phyloP scores from a whole-genome alignment of 2,329 filamentous ascomycete genomes.

The Pseudofabraea citricarpa region DNA sequence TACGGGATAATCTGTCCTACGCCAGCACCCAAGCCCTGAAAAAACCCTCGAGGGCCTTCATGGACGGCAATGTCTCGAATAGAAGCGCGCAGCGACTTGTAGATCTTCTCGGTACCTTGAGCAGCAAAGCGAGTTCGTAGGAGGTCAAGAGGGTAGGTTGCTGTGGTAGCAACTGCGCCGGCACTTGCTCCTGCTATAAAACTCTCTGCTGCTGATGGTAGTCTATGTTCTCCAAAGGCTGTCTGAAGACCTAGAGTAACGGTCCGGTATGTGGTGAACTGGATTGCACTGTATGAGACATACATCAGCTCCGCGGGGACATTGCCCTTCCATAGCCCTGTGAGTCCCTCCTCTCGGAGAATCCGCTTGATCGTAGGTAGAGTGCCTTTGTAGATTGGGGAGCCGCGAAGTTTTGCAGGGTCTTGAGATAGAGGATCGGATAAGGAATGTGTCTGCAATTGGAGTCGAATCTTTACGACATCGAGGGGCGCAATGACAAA shows the following conservation, averaged over 20 bases:
- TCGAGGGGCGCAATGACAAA: slow-evolving; percentile 95
- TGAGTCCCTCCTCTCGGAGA: slow-evolving; percentile 73
- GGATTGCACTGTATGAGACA: slow-evolving; percentile 80
- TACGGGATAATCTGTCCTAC: slow-evolving; percentile 88
- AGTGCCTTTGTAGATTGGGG: slow-evolving; percentile 67
- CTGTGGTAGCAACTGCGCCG: slow-evolving; percentile 74
- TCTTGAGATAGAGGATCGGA: slow-evolving; percentile 63
- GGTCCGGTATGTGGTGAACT: slow-evolving; percentile 85
- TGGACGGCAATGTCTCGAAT: slow-evolving; percentile 66
- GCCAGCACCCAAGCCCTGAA: slow-evolving; percentile 77
- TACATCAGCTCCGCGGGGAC: slow-evolving; percentile 94
- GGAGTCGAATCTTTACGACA: slow-evolving; percentile 95
- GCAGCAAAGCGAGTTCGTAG: slow-evolving; percentile 95
- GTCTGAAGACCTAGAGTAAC: slow-evolving; percentile 59
- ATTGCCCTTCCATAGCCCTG: slow-evolving; percentile 95
- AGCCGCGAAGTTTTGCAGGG: slow-evolving; percentile 35
- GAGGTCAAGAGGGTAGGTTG: slow-evolving; percentile 90
- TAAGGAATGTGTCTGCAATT: slow-evolving; percentile 78
- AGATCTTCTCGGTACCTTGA: slow-evolving; percentile 78
- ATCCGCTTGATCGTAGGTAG: slow-evolving; percentile 73
- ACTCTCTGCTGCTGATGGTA: slow-evolving; percentile 67
- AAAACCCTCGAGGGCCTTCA: slow-evolving; percentile 79
- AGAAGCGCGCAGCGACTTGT: slow-evolving; percentile 64
- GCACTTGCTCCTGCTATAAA: slow-evolving; percentile 82
- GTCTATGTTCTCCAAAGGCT: slow-evolving; percentile 29